Conservation (phyloP, 1,284 basidiomycete genomes). For the Rhodotorula sp. region DNA sequence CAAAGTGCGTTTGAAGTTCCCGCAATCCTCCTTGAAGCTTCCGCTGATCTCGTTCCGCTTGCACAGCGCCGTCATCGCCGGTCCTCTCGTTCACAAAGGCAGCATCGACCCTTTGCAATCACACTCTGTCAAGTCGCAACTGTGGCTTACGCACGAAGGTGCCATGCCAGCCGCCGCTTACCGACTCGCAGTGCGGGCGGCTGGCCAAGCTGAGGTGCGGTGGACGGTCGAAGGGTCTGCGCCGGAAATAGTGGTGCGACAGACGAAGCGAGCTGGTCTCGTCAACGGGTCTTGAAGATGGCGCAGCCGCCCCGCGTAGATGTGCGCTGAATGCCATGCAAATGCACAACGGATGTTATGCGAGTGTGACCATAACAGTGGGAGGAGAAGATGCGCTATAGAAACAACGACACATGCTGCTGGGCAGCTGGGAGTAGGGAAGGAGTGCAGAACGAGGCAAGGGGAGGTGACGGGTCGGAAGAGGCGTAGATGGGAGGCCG, state of each 20-base stretch:
- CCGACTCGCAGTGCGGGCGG: not conserved
- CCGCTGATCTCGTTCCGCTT: not conserved
- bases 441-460: too few species aligned
- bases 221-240: not conserved
- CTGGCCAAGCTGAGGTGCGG: not conserved
- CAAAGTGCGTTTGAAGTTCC: not conserved
- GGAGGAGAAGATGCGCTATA: not conserved
- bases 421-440: too few species aligned
- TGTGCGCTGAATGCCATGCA: not conserved
- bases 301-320: not conserved
- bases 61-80: slow-evolving; percentile 10
- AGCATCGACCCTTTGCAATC: not conserved
- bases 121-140: not conserved
- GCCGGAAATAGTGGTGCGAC: slow-evolving; percentile 1
- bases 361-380: not conserved
- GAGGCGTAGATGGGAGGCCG: too few species aligned
- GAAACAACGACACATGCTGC: not conserved
- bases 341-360: not conserved
- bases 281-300: not conserved
- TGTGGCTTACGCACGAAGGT: slow-evolving; percentile 21
- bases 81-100: slow-evolving; percentile 16
- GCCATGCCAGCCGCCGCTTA: slow-evolving; percentile 6
- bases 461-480: too few species aligned
- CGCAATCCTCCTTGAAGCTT: not conserved
- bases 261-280: not conserved